Evolutionary conservation across 306 rosid genomes (phyloP).

Genomic region (Casuarina cunninghamiana): DNA sequence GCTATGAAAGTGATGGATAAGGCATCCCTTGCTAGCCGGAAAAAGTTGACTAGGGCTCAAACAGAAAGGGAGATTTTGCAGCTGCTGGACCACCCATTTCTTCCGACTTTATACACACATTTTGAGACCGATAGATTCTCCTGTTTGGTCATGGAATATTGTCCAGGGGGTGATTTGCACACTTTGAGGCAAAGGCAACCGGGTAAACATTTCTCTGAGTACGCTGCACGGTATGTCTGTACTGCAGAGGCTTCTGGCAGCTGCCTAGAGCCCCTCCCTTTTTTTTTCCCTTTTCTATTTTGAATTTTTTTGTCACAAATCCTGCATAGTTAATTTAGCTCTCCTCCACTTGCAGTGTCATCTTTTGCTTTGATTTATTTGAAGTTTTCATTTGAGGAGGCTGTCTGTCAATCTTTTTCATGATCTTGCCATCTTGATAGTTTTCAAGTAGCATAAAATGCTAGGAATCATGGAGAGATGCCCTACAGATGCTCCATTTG

Average conservation of each 20-base stretch:
- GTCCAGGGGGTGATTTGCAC: slow-evolving; percentile 99
- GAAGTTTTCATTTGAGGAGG: not conserved
- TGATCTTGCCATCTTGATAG: not conserved
- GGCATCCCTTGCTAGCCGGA: slow-evolving; percentile 92
- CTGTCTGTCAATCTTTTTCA: not conserved
- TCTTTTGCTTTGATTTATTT: not conserved
- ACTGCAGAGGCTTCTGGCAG: slow-evolving; percentile 10
- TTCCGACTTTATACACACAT: slow-evolving; percentile 94
- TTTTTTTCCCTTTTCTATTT: not conserved
- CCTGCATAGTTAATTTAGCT: not conserved
- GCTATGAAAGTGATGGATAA: slow-evolving; percentile 99
- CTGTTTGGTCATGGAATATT: slow-evolving; percentile 98
- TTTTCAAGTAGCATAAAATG: slow-evolving; percentile 8
- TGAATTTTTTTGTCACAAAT: not conserved
- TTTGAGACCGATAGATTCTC: slow-evolving; percentile 95
- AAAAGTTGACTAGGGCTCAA: slow-evolving; percentile 94
- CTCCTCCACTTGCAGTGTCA: not conserved
- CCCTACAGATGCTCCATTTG: not conserved
- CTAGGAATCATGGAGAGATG: slow-evolving; percentile 23
- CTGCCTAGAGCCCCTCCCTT: not conserved
- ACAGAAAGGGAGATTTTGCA: slow-evolving; percentile 97
- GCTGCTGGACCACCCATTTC: slow-evolving; percentile 97
- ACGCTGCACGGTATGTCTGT: slow-evolving; percentile 88
- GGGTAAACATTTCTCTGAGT: slow-evolving; percentile 96
- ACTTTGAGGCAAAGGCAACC: slow-evolving; percentile 98